Percentiles rank a stretch among this genome's conserved stretches.
Conservation (phyloP, 306 rosid species). For the Oemleria cerasiformis region DNA sequence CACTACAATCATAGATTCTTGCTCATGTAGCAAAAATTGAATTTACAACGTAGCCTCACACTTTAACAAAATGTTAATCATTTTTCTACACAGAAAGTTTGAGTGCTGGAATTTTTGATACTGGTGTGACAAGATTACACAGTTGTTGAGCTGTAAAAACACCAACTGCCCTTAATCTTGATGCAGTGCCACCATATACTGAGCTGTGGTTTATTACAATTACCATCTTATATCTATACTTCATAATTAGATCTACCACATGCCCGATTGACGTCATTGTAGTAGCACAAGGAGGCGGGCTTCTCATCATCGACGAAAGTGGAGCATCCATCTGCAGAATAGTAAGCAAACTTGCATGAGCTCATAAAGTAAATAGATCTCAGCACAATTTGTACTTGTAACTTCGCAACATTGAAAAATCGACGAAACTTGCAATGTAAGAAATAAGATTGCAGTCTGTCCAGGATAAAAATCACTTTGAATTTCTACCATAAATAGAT, state of each 20-base stretch:
- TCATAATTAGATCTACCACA: slow-evolving; percentile 61
- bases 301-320: slow-evolving; percentile 72
- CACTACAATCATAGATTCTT: not conserved
- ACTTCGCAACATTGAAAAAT: too few species aligned
- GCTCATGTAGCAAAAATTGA: not conserved
- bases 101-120: slow-evolving; percentile 29
- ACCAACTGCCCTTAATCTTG: slow-evolving; percentile 58
- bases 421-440: not conserved
- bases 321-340: slow-evolving; percentile 58
- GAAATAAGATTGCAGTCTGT: not conserved
- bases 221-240: slow-evolving; percentile 51
- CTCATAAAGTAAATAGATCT: not conserved
- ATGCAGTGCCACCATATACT: slow-evolving; percentile 27
- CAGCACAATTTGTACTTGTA: too few species aligned
- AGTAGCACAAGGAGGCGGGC: slow-evolving; percentile 62
- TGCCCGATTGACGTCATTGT: slow-evolving; percentile 50
- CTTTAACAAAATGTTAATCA: not conserved
- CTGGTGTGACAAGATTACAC: slow-evolving; percentile 37
- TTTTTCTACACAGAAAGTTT: slow-evolving; percentile 28
- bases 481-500: not conserved
- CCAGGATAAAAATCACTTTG: not conserved
- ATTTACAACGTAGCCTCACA: slow-evolving; percentile 1
- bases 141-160: slow-evolving; percentile 59
- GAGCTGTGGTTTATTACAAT: slow-evolving; percentile 48
- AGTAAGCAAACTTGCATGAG: not conserved